phyloP scores from a whole-genome alignment of 208 protist genomes.

The Leishmania aethiopica region DNA sequence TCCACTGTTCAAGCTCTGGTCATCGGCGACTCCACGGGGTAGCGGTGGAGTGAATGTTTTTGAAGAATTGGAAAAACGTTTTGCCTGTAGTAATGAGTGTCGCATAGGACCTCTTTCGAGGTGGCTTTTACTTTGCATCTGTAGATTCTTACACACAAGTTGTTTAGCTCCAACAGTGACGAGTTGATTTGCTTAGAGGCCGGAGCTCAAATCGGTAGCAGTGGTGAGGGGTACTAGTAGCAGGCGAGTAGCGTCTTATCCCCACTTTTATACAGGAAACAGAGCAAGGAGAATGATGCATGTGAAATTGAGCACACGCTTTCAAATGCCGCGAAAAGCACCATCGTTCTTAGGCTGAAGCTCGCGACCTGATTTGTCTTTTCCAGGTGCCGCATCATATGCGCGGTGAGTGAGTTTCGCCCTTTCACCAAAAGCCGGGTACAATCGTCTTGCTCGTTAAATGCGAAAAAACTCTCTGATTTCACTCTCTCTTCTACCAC shows the following conservation, averaged over 20 bases:
- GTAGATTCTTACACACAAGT: background rate
- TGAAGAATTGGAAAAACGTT: background rate
- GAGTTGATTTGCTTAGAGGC: background rate
- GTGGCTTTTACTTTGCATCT: background rate
- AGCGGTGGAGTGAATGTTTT: background rate
- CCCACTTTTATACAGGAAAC: background rate
- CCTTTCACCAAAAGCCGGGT: background rate
- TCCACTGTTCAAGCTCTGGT: background rate
- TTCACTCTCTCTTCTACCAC: background rate
- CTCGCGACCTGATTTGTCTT: background rate
- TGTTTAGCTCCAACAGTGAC: background rate
- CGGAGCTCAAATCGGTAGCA: background rate
- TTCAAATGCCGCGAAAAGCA: background rate
- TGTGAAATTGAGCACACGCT: background rate
- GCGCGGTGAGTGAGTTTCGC: background rate
- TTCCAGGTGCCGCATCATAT: background rate
- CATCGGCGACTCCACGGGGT: background rate
- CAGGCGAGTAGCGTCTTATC: background rate
- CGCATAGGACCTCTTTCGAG: background rate
- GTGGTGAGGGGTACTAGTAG: background rate
- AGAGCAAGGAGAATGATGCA: background rate
- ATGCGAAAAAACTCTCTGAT: background rate
- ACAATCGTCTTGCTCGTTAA: background rate
- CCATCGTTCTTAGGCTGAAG: background rate
- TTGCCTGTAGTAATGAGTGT: background rate